A percentile compares a stretch with the other conserved stretches of the same genome.
These are phyloP conservation scores for Penicillium cinerascens DNA, from an alignment of 495 filamentous ascomycete species.

Conservation along the genomic window DNA sequence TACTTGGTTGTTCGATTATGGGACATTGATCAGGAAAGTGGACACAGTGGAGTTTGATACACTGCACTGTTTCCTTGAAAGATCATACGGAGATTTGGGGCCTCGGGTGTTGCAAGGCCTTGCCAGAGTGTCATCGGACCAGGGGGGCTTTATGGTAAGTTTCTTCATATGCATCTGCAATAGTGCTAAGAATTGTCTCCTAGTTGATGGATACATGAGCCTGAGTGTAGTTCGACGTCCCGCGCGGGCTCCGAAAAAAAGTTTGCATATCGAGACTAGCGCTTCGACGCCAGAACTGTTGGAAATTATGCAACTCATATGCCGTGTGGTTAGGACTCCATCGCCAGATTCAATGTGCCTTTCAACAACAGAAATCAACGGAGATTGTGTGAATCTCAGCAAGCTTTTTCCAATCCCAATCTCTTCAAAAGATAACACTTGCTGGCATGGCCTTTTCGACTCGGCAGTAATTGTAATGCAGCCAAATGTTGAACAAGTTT, in stretches of 20 bases:
- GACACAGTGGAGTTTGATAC: neutral
- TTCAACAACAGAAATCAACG: no score
- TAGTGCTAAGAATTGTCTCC: neutral
- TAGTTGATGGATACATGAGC: neutral
- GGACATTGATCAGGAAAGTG: neutral
- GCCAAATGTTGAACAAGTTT: neutral
- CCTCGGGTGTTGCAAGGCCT: neutral
- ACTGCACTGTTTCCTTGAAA: neutral
- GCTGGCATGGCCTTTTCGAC: neutral
- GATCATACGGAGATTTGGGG: neutral
- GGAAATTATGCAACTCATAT: neutral
- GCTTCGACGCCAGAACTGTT: neutral
- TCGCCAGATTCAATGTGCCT: no score
- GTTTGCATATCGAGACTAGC: neutral
- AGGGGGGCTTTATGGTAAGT: neutral
- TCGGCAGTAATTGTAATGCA: slow-evolving; percentile 1
- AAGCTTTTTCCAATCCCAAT: neutral
- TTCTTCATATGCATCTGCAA: neutral
- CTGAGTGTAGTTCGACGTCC: no score
- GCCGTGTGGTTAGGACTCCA: neutral
- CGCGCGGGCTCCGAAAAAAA: no score
- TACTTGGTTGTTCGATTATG: neutral
- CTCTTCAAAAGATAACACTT: neutral
- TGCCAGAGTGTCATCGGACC: neutral
- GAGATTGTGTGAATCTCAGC: no score